These are phyloP conservation scores for Ophiostoma australiae DNA, from an alignment of 2,329 filamentous ascomycete species.

Conservation along the genomic window DNA sequence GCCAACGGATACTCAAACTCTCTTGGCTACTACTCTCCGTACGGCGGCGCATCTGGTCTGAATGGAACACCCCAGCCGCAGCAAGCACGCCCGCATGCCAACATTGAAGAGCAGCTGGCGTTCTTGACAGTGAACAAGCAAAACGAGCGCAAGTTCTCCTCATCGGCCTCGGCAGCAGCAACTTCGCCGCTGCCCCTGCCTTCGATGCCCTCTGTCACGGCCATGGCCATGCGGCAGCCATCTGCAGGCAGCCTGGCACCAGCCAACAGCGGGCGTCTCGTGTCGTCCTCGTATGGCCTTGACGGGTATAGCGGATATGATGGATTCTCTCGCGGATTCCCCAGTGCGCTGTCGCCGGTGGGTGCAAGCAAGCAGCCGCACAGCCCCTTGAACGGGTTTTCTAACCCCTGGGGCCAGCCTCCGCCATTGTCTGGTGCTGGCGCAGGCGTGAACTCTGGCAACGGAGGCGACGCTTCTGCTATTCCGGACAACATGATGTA, in stretches of 20 bases:
- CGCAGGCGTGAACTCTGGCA: conserved; percentile 15
- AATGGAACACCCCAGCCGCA: not conserved
- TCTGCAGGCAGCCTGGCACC: not conserved
- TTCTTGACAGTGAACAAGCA: conserved; percentile 22
- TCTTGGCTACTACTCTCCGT: conserved; percentile 15
- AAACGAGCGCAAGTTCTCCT: conserved; percentile 15
- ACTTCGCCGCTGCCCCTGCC: not conserved
- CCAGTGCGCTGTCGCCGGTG: conserved; percentile 26
- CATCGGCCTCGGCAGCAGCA: not conserved
- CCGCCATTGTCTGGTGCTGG: conserved; percentile 12
- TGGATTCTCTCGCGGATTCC: conserved; percentile 25
- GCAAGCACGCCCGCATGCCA: conserved; percentile 16
- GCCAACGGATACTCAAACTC: conserved; percentile 18
- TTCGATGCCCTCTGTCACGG: not conserved
- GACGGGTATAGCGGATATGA: conserved; percentile 14
- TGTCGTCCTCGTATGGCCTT: conserved; percentile 18
- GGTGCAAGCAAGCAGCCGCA: conserved; percentile 16
- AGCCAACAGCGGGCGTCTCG: not conserved
- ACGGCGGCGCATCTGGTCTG: not conserved
- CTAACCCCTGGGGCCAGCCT: conserved; percentile 17
- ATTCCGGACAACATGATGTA: conserved; percentile 26
- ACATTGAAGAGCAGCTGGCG: conserved; percentile 25
- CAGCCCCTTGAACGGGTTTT: conserved; percentile 8
- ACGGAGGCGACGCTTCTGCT: not conserved
- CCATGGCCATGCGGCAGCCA: not conserved